Conservation (phyloP, 2,329 filamentous ascomycete species). For the Hypocreales sp. region DNA sequence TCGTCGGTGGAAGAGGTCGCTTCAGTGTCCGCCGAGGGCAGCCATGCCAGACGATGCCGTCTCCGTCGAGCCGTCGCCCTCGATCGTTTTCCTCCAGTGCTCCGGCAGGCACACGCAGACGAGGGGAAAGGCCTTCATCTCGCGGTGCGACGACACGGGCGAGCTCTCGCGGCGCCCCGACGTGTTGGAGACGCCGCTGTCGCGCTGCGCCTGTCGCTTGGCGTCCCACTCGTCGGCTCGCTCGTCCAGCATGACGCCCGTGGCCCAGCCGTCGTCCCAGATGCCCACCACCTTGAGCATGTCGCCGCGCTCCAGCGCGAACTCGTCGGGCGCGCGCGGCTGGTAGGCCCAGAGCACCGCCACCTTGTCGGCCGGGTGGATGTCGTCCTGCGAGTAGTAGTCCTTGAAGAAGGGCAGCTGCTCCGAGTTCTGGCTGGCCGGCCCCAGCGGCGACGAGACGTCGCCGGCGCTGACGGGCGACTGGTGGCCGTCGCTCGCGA, state of each 20-base stretch:
- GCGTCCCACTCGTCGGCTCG: slow-evolving; percentile 80
- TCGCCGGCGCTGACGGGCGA: slow-evolving; percentile 60
- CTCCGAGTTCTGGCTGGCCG: slow-evolving; percentile 84
- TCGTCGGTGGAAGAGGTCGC: no score
- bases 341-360: slow-evolving; percentile 94
- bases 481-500: slow-evolving; percentile 54
- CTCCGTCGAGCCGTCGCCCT: slow-evolving; percentile 65
- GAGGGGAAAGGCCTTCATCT: slow-evolving; percentile 95
- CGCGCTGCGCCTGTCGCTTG: slow-evolving; percentile 61
- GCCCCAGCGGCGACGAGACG: slow-evolving; percentile 70
- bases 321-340: slow-evolving; percentile 84
- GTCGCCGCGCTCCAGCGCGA: slow-evolving; percentile 81
- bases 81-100: slow-evolving; percentile 94
- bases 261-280: slow-evolving; percentile 99
- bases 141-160: slow-evolving; percentile 44
- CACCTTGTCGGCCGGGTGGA: slow-evolving; percentile 80
- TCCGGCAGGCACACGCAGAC: slow-evolving; percentile 92
- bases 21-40: background rate
- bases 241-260: slow-evolving; percentile 70
- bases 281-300: slow-evolving; percentile 98
- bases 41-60: slow-evolving; percentile 31
- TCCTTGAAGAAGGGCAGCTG: slow-evolving; percentile 95
- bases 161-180: slow-evolving; percentile 47
- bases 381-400: slow-evolving; percentile 95
- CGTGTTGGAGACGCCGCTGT: slow-evolving; percentile 84